A percentile compares a stretch with the other conserved stretches of the same genome.
phyloP scores from a whole-genome alignment of 768 basidiomycete genomes.

The Paxillus rubicundulus region DNA sequence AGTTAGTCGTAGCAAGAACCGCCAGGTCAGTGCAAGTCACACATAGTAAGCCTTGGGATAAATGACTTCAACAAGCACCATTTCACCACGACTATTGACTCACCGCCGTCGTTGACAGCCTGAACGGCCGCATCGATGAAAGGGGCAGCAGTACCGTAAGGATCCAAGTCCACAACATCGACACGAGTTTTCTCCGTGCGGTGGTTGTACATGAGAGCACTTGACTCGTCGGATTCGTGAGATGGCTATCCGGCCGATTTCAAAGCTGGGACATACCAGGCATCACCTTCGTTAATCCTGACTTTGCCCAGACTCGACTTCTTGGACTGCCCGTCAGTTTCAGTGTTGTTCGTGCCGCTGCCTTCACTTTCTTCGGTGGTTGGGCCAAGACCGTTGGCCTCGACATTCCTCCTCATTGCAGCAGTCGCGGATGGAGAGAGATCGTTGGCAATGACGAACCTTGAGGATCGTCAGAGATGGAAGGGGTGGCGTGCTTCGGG shows the following conservation, averaged over 20 bases:
- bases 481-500: neutral
- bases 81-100: slow-evolving; percentile 15
- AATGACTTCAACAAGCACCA: neutral
- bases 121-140: slow-evolving; percentile 96
- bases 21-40: slow-evolving; percentile 97
- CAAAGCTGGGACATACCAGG: slow-evolving; percentile 57
- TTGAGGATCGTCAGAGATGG: slow-evolving; percentile 49
- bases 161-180: slow-evolving; percentile 96
- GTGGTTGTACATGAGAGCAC: slow-evolving; percentile 88
- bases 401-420: slow-evolving; percentile 84
- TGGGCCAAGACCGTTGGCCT: slow-evolving; percentile 68
- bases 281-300: slow-evolving; percentile 88
- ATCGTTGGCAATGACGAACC: slow-evolving; percentile 94
- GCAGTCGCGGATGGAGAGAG: slow-evolving; percentile 76
- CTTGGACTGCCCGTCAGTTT: slow-evolving; percentile 9
- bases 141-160: slow-evolving; percentile 95
- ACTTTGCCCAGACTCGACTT: slow-evolving; percentile 50
- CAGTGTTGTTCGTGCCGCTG: slow-evolving; percentile 10
- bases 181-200: slow-evolving; percentile 71
- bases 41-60: slow-evolving; percentile 67
- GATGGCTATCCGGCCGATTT: neutral
- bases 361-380: slow-evolving; percentile 23
- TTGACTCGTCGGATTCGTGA: slow-evolving; percentile 30
- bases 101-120: slow-evolving; percentile 83
- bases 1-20: slow-evolving; percentile 90